Evolutionary conservation across 78 protist species (phyloP).

Genomic region (Polysphondylium violaceum): DNA sequence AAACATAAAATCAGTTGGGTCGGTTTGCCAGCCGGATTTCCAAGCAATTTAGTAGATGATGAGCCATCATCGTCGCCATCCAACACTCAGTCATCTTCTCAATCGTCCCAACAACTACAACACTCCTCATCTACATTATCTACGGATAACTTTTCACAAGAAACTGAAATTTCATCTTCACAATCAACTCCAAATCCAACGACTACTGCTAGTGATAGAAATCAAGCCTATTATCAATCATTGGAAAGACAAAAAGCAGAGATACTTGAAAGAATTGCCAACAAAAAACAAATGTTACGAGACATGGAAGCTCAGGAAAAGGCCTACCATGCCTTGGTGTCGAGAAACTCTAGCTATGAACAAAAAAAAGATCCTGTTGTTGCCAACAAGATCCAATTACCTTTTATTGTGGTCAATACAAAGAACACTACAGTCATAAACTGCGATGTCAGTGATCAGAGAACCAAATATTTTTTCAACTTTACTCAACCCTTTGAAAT

Average conservation of each 20-base stretch:
- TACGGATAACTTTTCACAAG: background rate
- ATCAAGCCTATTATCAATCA: background rate
- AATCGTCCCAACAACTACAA: background rate
- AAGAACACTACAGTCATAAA: slow-evolving; percentile 83
- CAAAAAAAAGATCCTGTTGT: slow-evolving; percentile 1
- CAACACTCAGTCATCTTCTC: background rate
- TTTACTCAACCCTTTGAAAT: slow-evolving; percentile 89
- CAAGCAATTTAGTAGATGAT: background rate
- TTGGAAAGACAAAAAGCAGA: slow-evolving; percentile 42
- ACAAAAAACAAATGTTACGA: slow-evolving; percentile 28
- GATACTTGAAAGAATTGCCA: slow-evolving; percentile 12
- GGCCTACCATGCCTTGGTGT: slow-evolving; percentile 11
- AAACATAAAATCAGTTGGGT: slow-evolving; percentile 89
- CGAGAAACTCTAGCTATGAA: slow-evolving; percentile 14
- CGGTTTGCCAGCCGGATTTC: slow-evolving; percentile 83
- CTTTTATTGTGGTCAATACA: slow-evolving; percentile 91
- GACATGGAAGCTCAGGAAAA: slow-evolving; percentile 44
- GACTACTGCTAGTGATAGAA: background rate
- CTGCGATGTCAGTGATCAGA: slow-evolving; percentile 90
- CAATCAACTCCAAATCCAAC: background rate
- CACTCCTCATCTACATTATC: background rate
- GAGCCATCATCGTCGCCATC: background rate
- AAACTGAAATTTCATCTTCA: background rate
- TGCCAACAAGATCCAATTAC: slow-evolving; percentile 71
- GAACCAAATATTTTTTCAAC: slow-evolving; percentile 86